phyloP scores from a whole-genome alignment of 2,329 filamentous ascomycete species.

The Xylariaceae sp. region DNA sequence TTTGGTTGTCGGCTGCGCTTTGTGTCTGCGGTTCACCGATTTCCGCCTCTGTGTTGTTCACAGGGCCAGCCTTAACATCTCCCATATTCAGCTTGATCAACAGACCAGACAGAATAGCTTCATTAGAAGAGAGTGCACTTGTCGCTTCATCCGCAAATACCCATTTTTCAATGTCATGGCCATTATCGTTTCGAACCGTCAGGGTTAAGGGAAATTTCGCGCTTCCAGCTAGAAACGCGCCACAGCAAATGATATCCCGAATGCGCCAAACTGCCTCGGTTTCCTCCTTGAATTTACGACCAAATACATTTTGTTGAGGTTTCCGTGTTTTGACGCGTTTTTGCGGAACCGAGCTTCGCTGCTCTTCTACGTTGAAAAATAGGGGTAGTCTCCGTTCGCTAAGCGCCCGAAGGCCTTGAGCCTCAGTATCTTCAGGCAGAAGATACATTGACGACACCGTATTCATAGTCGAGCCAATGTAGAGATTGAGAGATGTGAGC shows the following conservation, averaged over 20 bases:
- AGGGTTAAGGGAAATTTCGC: slow-evolving; percentile 38
- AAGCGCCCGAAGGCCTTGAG: slow-evolving; percentile 31
- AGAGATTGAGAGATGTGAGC: slow-evolving; percentile 47
- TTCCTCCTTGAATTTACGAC: slow-evolving; percentile 32
- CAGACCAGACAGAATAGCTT: slow-evolving; percentile 24
- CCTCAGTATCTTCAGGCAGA: slow-evolving; percentile 45
- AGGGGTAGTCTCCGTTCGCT: slow-evolving; percentile 28
- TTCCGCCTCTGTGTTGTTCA: slow-evolving; percentile 9
- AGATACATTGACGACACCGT: slow-evolving; percentile 44
- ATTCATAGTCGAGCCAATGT: slow-evolving; percentile 36
- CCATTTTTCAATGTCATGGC: slow-evolving; percentile 27
- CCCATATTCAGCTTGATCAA: slow-evolving; percentile 25
- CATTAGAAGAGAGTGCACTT: slow-evolving; percentile 15
- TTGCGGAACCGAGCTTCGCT: slow-evolving; percentile 13
- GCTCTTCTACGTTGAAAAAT: slow-evolving; percentile 27
- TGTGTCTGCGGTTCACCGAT: not conserved
- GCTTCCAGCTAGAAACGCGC: slow-evolving; percentile 44
- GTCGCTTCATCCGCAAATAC: slow-evolving; percentile 24
- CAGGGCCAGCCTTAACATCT: slow-evolving; percentile 12
- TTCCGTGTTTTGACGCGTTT: slow-evolving; percentile 41
- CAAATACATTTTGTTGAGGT: slow-evolving; percentile 35
- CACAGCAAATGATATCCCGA: slow-evolving; percentile 47
- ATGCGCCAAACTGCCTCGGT: slow-evolving; percentile 45
- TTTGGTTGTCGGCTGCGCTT: not conserved
- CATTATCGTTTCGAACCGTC: slow-evolving; percentile 18